These are phyloP conservation scores for Thermothielavioides terrestris DNA, from an alignment of 495 filamentous ascomycete genomes.

Conservation along the genomic window DNA sequence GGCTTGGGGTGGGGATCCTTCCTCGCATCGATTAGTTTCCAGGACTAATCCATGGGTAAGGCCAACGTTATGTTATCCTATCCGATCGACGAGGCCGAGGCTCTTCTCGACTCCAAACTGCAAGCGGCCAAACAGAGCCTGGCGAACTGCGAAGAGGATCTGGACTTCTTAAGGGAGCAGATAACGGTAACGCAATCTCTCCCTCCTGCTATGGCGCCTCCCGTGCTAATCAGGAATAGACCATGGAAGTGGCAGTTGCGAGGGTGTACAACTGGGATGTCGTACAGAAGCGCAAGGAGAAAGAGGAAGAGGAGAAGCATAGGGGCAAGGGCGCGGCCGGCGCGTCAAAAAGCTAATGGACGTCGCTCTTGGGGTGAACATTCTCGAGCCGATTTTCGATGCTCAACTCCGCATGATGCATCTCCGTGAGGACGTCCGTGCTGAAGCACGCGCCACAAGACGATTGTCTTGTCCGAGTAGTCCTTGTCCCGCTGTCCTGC, in stretches of 20 bases:
- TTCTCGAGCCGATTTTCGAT: too few species aligned
- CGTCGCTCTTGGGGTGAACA: too few species aligned
- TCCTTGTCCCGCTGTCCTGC: too few species aligned
- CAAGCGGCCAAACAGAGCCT: constrained; percentile 68
- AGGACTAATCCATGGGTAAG: constrained; percentile 27
- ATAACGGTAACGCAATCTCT: constrained; percentile 63
- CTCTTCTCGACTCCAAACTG: constrained; percentile 69
- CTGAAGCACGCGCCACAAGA: too few species aligned
- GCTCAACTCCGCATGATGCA: too few species aligned
- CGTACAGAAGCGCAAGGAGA: constrained; percentile 85
- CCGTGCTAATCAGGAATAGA: constrained; percentile 43
- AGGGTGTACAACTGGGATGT: constrained; percentile 99
- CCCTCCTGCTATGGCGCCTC: too few species aligned
- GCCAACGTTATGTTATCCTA: constrained; percentile 98
- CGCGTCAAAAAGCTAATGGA: constrained; percentile 14
- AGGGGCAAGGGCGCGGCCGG: constrained; percentile 29
- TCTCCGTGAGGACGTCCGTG: too few species aligned
- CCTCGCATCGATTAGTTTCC: background rate
- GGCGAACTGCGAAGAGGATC: constrained; percentile 84
- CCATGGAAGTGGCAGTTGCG: constrained; percentile 90
- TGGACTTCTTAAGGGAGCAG: constrained; percentile 93
- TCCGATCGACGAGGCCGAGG: constrained; percentile 76
- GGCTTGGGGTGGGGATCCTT: constrained; percentile 64
- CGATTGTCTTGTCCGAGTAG: too few species aligned
- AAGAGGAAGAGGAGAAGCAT: constrained; percentile 51